A percentile compares a stretch with the other conserved stretches of the same genome.
phyloP scores from a whole-genome alignment of 2,329 filamentous ascomycete genomes.

The Pyrenophora tritici-repentis region DNA sequence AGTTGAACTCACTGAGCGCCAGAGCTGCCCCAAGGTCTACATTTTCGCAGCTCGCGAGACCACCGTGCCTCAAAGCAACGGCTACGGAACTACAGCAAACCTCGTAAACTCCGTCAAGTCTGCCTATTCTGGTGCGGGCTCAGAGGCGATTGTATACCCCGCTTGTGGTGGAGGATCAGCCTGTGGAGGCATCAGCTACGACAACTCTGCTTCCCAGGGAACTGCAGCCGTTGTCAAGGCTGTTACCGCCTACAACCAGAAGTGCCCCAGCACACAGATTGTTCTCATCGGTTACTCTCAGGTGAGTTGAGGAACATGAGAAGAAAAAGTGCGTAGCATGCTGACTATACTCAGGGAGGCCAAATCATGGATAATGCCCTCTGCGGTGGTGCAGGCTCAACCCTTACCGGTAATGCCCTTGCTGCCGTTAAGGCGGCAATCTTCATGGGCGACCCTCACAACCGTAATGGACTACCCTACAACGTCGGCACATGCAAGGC shows the following conservation, averaged over 20 bases:
- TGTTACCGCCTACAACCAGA: conserved; percentile 62
- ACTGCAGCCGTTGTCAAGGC: conserved; percentile 63
- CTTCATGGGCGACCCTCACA: conserved; percentile 68
- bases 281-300: conserved; percentile 68
- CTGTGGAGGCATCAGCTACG: conserved; percentile 66
- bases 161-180: conserved; percentile 65
- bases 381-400: conserved; percentile 60
- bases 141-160: conserved; percentile 54
- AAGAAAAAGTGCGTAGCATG: not conserved
- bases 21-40: conserved; percentile 51
- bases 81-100: conserved; percentile 48
- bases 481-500: conserved; percentile 65
- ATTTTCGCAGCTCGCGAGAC: conserved; percentile 54
- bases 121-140: conserved; percentile 48
- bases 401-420: conserved; percentile 56
- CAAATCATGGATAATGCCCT: conserved; percentile 68
- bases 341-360: conserved; percentile 54
- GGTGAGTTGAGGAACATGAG: conserved; percentile 41
- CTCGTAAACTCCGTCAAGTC: conserved; percentile 50
- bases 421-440: conserved; percentile 66
- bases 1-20: conserved; percentile 42
- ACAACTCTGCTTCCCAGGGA: conserved; percentile 62
- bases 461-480: conserved; percentile 61
- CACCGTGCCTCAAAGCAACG: conserved; percentile 44
- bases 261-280: conserved; percentile 62